phyloP scores from a whole-genome alignment of 306 rosid genomes.

The Citrullus mucosospermus region DNA sequence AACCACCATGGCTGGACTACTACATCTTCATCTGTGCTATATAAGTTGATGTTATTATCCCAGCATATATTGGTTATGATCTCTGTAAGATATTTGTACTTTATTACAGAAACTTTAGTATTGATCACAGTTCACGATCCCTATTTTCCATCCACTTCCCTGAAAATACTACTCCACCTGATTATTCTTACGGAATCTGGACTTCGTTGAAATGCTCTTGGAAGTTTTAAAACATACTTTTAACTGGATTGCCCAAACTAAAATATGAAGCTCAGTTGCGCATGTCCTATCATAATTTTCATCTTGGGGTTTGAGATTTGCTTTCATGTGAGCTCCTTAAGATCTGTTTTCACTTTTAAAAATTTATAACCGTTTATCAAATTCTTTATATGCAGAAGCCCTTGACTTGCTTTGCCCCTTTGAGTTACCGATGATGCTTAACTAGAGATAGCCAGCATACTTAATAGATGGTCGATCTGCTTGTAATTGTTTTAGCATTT shows the following conservation, averaged over 20 bases:
- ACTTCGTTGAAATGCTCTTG: not conserved
- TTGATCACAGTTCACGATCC: not conserved
- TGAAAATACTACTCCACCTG: not conserved
- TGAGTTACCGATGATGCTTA: not conserved
- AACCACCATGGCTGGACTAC: slow-evolving; percentile 44
- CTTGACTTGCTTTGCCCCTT: not conserved
- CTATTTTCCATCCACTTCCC: not conserved
- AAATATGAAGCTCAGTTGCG: not conserved
- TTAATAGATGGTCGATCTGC: not conserved
- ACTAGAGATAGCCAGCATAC: not conserved
- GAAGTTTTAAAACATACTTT: not conserved
- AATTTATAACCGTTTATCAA: not conserved
- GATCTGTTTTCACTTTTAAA: not conserved
- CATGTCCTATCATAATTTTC: not conserved
- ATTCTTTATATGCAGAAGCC: not conserved
- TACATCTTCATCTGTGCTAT: slow-evolving; percentile 23
- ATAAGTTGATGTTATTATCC: slow-evolving; percentile 32
- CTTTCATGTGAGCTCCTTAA: not conserved
- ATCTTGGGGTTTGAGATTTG: not conserved
- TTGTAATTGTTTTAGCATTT: not conserved
- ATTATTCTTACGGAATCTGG: not conserved
- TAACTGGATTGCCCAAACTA: not conserved
- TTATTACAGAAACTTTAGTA: not conserved
- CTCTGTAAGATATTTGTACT: not conserved
- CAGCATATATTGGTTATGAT: not conserved